Evolutionary conservation across 225 moss, liverwort and hornwort genomes (phyloP), one percentile per base, ranked within the genome.

Genomic region (Thuidium tamariscinum): DNA sequence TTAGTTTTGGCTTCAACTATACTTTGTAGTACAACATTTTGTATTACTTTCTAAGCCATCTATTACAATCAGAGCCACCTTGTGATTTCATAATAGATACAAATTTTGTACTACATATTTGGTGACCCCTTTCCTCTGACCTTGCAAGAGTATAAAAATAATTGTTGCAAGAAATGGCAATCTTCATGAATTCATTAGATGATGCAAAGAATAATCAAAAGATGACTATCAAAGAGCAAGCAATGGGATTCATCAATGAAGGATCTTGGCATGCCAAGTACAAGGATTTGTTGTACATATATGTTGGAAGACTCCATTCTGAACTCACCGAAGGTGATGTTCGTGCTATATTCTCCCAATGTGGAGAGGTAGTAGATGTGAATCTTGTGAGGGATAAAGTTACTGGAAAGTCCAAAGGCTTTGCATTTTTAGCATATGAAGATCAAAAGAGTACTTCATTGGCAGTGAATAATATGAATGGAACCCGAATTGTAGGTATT

Each of bases 371-470:
- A 61, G 94, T 96, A 52, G 96, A 98, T 76, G 92, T 95, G 57
- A 98, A 95, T 87, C 90, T 98, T 82, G 91, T 96, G n/a, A 89
- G 93, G 82, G 95, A 98, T 89, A 91, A 98, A 86, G 87, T 89
- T 52, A 95, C 94, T 77, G 92, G 95, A 41, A 95, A 95, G 80
- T 94, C 95, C 11, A 93, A 93, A 88, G 96, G 95, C 52, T 98
- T 95, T 88, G 96, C 97, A 16, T 98, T 95, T 87, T 83, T 98
- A 70, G 96, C 97, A 11, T 98, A 98, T 70, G 94, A 98, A 89
- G 95, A 98, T 86, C 94, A 98, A 74, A 88, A 91, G 46, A 98
- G 96, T 78, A 98, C 91, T 29, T 90, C 95, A 13, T 92, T 95
- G 67, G 96, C 94, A 83, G 94, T 98, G 11, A 94, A 96, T 90